These are phyloP conservation scores for Serendipita vermifera DNA, from an alignment of 768 basidiomycete species.

Conservation along the genomic window DNA sequence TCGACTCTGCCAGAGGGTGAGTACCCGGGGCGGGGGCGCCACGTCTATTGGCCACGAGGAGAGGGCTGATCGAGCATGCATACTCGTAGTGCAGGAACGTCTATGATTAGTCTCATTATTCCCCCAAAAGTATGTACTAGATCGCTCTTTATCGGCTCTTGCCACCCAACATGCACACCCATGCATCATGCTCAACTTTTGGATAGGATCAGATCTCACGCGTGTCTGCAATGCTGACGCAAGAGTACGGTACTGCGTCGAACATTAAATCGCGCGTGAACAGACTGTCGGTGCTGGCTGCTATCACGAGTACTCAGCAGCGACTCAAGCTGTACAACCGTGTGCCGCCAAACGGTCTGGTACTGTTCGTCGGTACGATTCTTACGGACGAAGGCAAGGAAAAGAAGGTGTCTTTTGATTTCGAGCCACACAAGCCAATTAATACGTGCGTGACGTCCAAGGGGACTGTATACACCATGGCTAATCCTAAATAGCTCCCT, in stretches of 20 bases:
- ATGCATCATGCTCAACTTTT: not conserved
- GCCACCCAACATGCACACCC: not conserved
- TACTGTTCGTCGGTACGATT: constrained; percentile 96
- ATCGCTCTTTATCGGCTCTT: constrained; percentile 5
- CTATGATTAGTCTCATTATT: constrained; percentile 97
- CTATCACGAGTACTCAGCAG: constrained; percentile 97
- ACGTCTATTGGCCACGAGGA: not conserved
- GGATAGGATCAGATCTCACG: constrained; percentile 83
- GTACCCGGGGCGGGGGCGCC: constrained; percentile 16
- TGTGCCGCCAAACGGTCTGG: constrained; percentile 91
- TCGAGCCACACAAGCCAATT: constrained; percentile 97
- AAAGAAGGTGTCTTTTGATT: constrained; percentile 97
- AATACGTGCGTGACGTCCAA: constrained; percentile 90
- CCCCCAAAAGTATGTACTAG: constrained; percentile 63
- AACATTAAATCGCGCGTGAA: constrained; percentile 99
- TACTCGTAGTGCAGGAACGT: constrained; percentile 78
- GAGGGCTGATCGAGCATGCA: not conserved
- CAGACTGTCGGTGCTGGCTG: constrained; percentile 91
- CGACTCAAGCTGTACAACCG: constrained; percentile 93
- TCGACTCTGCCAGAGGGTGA: constrained; percentile 85
- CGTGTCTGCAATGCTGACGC: constrained; percentile 89
- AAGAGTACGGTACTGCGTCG: constrained; percentile 97
- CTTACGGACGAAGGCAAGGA: constrained; percentile 98
- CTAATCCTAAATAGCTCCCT: constrained; percentile 48
- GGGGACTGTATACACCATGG: not conserved